phyloP scores from a whole-genome alignment of 768 basidiomycete species.

The Rhodotorula kratochvilovae region DNA sequence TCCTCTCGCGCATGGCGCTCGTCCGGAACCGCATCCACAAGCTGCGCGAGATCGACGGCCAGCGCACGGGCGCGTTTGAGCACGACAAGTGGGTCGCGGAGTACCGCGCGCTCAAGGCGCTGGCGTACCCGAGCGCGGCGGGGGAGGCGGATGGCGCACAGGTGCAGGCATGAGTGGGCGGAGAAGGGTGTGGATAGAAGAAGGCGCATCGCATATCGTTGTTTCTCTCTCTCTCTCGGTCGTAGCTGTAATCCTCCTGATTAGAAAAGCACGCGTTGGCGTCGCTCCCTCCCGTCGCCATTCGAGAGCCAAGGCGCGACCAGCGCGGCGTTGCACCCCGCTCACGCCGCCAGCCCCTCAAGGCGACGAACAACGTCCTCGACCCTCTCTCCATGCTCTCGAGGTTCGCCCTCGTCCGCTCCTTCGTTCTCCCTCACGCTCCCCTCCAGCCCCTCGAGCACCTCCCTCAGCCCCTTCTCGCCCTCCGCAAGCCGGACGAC shows the following conservation, averaged over 20 bases:
- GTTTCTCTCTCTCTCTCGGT: background rate
- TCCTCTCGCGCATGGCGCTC: constrained; percentile 13
- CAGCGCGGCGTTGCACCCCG: background rate
- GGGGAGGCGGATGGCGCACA: background rate
- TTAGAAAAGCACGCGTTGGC: background rate
- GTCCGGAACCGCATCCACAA: constrained; percentile 19
- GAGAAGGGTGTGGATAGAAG: too few relatives aligned
- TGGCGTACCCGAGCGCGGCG: background rate
- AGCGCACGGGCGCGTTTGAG: constrained; percentile 6
- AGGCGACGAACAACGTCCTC: constrained; percentile 45
- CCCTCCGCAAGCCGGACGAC: constrained; percentile 62
- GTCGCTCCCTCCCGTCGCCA: too few relatives aligned
- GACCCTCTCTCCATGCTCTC: constrained; percentile 53
- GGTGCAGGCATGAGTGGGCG: background rate
- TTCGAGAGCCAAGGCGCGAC: background rate
- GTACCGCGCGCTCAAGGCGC: background rate
- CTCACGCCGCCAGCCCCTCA: constrained; percentile 4
- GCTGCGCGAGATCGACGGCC: constrained; percentile 16
- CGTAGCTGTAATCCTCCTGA: background rate
- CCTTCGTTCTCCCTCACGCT: constrained; percentile 71
- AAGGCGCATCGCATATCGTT: background rate
- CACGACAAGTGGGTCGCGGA: constrained; percentile 6
- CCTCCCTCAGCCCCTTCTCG: constrained; percentile 63
- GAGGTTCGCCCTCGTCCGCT: constrained; percentile 68
- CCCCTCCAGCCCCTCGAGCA: constrained; percentile 66